Percentiles rank a stretch among this genome's conserved stretches.
Evolutionary conservation across 140 eudicot genomes (phyloP).

Genomic region (Flaveria floridana): DNA sequence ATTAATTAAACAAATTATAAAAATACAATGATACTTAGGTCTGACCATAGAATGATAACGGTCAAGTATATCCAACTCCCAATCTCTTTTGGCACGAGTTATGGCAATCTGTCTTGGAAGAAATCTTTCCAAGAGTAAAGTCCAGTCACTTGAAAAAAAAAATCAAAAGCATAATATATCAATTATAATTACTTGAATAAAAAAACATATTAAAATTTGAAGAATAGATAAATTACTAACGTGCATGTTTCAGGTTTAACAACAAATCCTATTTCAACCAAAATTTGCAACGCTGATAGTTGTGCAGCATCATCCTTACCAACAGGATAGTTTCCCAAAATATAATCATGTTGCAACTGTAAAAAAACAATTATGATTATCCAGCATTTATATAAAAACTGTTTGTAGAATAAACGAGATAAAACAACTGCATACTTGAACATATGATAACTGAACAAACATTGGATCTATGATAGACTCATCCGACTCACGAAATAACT

Average conservation of each 20-base stretch:
- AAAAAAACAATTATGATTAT: neutral
- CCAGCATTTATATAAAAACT: neutral
- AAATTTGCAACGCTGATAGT: constrained; percentile 79
- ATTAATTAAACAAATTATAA: neutral
- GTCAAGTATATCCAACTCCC: constrained; percentile 81
- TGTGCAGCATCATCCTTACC: constrained; percentile 98
- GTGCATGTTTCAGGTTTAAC: constrained; percentile 84
- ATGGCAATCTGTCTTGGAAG: constrained; percentile 90
- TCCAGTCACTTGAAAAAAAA: constrained; percentile 72
- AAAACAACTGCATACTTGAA: constrained; percentile 52
- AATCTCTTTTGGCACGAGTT: constrained; percentile 89
- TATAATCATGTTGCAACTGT: constrained; percentile 96
- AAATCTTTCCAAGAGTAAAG: constrained; percentile 81
- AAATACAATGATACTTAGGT: neutral
- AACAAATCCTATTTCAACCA: constrained; percentile 85
- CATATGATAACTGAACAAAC: constrained; percentile 93
- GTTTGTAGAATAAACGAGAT: neutral
- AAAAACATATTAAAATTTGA: neutral
- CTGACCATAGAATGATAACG: constrained; percentile 88
- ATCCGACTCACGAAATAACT: constrained; percentile 94
- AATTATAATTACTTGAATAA: neutral
- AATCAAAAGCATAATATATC: neutral
- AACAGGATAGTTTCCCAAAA: constrained; percentile 94
- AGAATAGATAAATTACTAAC: constrained; percentile 54
- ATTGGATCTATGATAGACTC: constrained; percentile 86